Evolutionary conservation across 306 rosid genomes (phyloP), one percentile per base, ranked within the genome.

Genomic region (Carpinus viminea): DNA sequence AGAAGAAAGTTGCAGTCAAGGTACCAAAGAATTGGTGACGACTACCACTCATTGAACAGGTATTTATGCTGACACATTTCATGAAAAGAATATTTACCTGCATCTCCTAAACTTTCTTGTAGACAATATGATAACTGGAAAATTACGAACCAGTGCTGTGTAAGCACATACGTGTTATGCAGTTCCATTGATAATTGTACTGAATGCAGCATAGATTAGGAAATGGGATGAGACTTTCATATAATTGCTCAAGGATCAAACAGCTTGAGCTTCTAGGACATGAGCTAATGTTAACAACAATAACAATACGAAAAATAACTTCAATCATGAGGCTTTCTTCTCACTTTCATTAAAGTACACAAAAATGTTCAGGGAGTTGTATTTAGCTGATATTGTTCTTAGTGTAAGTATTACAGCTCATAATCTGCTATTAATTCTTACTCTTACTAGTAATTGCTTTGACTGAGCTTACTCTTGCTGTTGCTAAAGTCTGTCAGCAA

Each of bases 21-120:
- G 57, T 74, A 74, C 50, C 24, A 5, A 48, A 75, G 26, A 38
- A 81, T 75, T 70, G 76, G 57, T 36, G 84, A 81, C 2, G 46
- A 81, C 10, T 81, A 61, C 46, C 45, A 70, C 55, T 59, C 84
- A 48, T 17, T 81, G 61, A 81, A 41, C 84, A 75, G 84, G 84
- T 70, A 81, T 31, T 24, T 52, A 8, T 59, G 43, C 72, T 12
- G 20, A 43, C 46, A 15, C 41, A 46, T 38, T 45, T 8, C 51
- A 57, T 56, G 24, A 53, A 51, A 38, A 53, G 20, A 4, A 52
- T n/a, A 38, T 68, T 11, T 66, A 11, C 51, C 6, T 28, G 61
- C 12, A 17, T 66, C 21, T 61, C 52, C 6, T 34, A 61, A 45
- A 46, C 38, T 75, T 61, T 13, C 46, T 64, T 59, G 57, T n/a